Conservation (phyloP, 306 rosid species). For the Vachellia collinsii region DNA sequence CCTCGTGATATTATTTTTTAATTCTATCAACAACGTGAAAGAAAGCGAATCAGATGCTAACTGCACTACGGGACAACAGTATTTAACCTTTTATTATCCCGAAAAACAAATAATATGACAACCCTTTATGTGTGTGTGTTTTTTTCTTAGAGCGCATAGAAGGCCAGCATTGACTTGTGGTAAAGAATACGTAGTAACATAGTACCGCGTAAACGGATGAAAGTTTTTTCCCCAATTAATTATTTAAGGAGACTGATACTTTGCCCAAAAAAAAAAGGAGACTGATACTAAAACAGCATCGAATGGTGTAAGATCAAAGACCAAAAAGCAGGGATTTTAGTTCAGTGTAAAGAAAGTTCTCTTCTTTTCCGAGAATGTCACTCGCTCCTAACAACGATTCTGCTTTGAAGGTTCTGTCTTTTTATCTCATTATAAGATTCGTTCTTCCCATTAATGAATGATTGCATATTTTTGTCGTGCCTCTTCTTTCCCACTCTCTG, state of each 20-base stretch:
- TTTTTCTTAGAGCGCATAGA: not conserved
- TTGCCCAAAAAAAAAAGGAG: no score
- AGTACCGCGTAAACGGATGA: not conserved
- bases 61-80: not conserved
- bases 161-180: not conserved
- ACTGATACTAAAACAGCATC: no score
- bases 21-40: not conserved
- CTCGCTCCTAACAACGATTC: conserved; percentile 7
- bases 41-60: not conserved
- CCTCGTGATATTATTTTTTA: not conserved
- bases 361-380: not conserved
- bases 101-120: not conserved
- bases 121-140: not conserved
- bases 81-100: not conserved
- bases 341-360: not conserved
- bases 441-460: conserved; percentile 10
- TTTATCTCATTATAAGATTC: not conserved
- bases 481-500: not conserved
- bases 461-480: conserved; percentile 30
- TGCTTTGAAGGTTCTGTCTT: conserved; percentile 35
- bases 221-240: not conserved
- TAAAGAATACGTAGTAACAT: no score
- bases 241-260: no score
- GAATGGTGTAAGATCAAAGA: not conserved
- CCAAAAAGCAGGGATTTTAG: not conserved